Percentiles rank a stretch among this genome's conserved stretches.
phyloP scores from a whole-genome alignment of 345 rosid species.

The Hibiscus mutabilis region DNA sequence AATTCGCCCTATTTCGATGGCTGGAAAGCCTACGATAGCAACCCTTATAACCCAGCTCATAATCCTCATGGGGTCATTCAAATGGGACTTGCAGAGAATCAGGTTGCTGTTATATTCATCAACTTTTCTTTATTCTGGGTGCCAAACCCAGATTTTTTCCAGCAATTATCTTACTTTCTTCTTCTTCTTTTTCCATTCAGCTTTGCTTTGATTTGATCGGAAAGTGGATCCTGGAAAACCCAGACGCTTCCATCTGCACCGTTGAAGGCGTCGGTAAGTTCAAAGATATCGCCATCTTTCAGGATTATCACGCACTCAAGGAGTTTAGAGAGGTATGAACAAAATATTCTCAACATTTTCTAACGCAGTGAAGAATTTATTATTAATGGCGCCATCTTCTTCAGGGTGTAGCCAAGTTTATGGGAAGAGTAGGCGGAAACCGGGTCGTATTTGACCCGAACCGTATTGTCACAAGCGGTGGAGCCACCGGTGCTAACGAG shows the following conservation, averaged over 20 bases:
- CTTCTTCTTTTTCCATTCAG: constrained; percentile 22
- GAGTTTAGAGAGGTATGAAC: constrained; percentile 49
- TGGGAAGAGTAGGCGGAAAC: constrained; percentile 61
- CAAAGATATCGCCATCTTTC: constrained; percentile 59
- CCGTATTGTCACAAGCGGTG: constrained; percentile 75
- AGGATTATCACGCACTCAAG: constrained; percentile 75
- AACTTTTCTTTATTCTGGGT: neutral
- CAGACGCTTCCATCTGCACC: constrained; percentile 69
- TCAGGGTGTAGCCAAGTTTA: constrained; percentile 73
- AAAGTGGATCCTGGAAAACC: constrained; percentile 62
- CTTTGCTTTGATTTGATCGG: constrained; percentile 53
- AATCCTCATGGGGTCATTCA: constrained; percentile 74
- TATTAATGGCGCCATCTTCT: neutral
- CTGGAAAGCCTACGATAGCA: constrained; percentile 68
- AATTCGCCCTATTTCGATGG: constrained; percentile 75
- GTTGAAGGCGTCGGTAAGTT: constrained; percentile 48
- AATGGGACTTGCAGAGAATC: constrained; percentile 91
- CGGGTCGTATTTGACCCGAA: constrained; percentile 53
- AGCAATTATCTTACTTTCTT: neutral
- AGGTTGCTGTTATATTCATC: constrained; percentile 28
- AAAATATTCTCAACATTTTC: neutral
- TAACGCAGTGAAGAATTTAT: neutral
- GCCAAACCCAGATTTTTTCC: neutral
- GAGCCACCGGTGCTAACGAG: constrained; percentile 88
- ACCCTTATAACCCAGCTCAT: constrained; percentile 49